Percentiles rank a stretch among this genome's conserved stretches.
phyloP scores from a whole-genome alignment of 345 rosid genomes.

The Acer campestre region DNA sequence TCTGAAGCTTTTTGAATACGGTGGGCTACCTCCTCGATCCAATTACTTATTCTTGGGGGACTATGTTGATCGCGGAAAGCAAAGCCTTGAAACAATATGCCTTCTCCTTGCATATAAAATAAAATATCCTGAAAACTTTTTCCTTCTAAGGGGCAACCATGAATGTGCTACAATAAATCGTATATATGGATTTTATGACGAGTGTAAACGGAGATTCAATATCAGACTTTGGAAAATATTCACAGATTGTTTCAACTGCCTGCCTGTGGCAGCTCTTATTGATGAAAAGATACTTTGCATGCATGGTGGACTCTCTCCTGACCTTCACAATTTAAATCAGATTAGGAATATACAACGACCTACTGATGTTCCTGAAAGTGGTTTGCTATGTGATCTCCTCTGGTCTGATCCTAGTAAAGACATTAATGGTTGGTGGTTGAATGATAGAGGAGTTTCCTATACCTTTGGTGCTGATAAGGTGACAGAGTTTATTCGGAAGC shows the following conservation, averaged over 20 bases:
- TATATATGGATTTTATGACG: conserved; percentile 86
- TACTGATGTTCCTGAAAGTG: conserved; percentile 74
- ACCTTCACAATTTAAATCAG: conserved; percentile 60
- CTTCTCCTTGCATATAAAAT: conserved; percentile 87
- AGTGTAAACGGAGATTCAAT: conserved; percentile 79
- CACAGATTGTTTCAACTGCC: conserved; percentile 86
- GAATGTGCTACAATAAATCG: conserved; percentile 88
- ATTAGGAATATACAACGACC: conserved; percentile 74
- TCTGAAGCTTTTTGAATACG: conserved; percentile 80
- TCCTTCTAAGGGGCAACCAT: conserved; percentile 87
- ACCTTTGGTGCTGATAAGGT: conserved; percentile 74
- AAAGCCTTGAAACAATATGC: conserved; percentile 89
- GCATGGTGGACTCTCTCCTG: conserved; percentile 95
- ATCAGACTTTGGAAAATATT: conserved; percentile 77
- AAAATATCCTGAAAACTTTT: conserved; percentile 76
- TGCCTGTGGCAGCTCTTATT: conserved; percentile 81
- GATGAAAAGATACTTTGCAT: conserved; percentile 85
- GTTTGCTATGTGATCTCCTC: conserved; percentile 87
- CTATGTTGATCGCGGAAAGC: conserved; percentile 89
- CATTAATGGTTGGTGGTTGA: conserved; percentile 69
- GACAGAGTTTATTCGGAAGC: conserved; percentile 57
- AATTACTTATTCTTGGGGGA: conserved; percentile 93
- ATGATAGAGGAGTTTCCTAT: conserved; percentile 86
- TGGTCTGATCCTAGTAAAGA: conserved; percentile 88
- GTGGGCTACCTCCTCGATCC: conserved; percentile 78